Conservation (phyloP, 805 yeast genomes). For the Metschnikowia proteae region DNA sequence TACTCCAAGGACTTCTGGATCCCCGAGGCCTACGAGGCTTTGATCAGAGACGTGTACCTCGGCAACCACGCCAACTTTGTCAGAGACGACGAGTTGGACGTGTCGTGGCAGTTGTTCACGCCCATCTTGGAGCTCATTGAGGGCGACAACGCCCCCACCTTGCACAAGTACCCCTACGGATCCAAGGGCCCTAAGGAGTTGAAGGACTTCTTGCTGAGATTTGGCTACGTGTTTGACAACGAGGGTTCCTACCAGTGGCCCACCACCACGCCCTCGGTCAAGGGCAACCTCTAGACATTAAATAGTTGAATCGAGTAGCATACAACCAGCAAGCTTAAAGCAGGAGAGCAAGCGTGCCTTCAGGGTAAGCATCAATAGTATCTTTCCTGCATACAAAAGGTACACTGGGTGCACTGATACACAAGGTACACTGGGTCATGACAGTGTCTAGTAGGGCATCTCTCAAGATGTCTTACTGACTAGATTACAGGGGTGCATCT, state of each 20-base stretch:
- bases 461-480: no score
- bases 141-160: conserved; percentile 61
- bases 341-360: no score
- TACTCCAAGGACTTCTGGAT: conserved; percentile 82
- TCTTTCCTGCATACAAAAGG: no score
- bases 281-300: conserved; percentile 24
- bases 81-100: conserved; percentile 94
- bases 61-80: conserved; percentile 98
- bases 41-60: conserved; percentile 81
- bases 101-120: conserved; percentile 90
- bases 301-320: no score
- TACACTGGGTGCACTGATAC: no score
- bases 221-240: conserved; percentile 64
- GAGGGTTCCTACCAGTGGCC: conserved; percentile 87
- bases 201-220: conserved; percentile 51
- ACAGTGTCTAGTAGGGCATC: no score
- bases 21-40: conserved; percentile 96
- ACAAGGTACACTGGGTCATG: no score
- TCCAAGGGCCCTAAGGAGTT: conserved; percentile 80
- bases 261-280: conserved; percentile 51
- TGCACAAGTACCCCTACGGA: conserved; percentile 78
- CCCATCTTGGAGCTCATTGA: conserved; percentile 83
- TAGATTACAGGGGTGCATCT: no score
- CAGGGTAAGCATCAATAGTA: no score
- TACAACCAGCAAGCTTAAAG: no score